Base-by-base conservation (phyloP, 139 green algal species). In the Mesotaenium endlicherianum region DNA sequence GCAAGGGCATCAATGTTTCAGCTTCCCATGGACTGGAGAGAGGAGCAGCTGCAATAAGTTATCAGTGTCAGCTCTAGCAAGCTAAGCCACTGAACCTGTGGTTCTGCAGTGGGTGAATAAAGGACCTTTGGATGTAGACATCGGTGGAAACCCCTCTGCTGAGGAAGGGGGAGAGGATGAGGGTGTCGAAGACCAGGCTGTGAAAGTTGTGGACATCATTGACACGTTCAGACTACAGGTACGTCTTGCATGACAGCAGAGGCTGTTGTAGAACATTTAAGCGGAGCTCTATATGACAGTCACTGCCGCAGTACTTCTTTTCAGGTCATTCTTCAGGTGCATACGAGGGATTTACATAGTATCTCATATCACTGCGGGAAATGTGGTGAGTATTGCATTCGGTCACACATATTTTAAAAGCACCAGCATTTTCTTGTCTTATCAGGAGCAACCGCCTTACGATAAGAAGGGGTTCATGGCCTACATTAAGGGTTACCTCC, bases 391-490 rank as follows among this genome's bases (percentile, higher is more conserved):
- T n/a, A n/a, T n/a, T n/a, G n/a, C n/a, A n/a, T n/a, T n/a, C n/a
- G n/a, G n/a, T n/a, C n/a, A n/a, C n/a, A n/a, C n/a, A n/a, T n/a
- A 30, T 31, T 68, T n/a, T 30, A 40, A 39, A n/a, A n/a, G 57
- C 26, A 39, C 16, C 57, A 11, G 11, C 30, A 70, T 38, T 55
- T 31, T n/a, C 36, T 67, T 2, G 30, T 67, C 30, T 2, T 1
- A 76, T 59, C 89, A 91, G 86, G 88, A 93, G 80, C 74, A 87
- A 80, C 78, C 90, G 60, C 47, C 81, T 11, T 90, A 91, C 74
- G 80, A 88, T 82, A 93, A 93, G 91, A 93, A 93, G 81, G 59
- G 16, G 0, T 91, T 93, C 49, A 88, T 90, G 81, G 83, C 40
- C 3, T 93, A 91, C 70, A 57, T 93, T 38, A 93, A 93, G 86